These are phyloP conservation scores for Tylopilus balloui DNA, from an alignment of 768 basidiomycete species.

Conservation along the genomic window DNA sequence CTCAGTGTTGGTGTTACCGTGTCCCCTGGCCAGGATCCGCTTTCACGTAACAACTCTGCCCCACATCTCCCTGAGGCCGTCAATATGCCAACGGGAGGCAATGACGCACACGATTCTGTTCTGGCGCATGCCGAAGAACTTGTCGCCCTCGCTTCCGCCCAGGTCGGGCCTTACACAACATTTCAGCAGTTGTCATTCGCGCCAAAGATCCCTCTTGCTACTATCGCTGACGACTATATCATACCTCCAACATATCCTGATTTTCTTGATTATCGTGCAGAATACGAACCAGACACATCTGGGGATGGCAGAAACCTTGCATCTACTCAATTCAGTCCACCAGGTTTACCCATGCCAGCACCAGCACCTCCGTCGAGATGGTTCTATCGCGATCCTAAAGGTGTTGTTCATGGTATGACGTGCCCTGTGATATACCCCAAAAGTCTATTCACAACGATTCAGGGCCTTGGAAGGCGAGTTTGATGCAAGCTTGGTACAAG, in stretches of 20 bases:
- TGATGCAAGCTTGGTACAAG: constrained; percentile 89
- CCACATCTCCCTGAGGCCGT: constrained; percentile 24
- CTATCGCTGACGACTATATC: constrained; percentile 85
- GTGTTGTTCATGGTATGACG: constrained; percentile 65
- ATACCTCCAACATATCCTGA: constrained; percentile 87
- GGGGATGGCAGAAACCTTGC: constrained; percentile 45
- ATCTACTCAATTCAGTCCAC: constrained; percentile 70
- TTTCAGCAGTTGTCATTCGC: constrained; percentile 88
- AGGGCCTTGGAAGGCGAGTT: constrained; percentile 85
- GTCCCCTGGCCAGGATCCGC: constrained; percentile 36
- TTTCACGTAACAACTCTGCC: constrained; percentile 27
- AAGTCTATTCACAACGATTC: constrained; percentile 9
- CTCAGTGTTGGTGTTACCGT: constrained; percentile 62
- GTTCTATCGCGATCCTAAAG: constrained; percentile 83
- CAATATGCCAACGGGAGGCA: constrained; percentile 29
- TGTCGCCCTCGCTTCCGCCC: constrained; percentile 59
- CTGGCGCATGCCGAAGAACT: constrained; percentile 60
- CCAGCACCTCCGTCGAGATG: constrained; percentile 67
- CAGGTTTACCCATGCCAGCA: constrained; percentile 71
- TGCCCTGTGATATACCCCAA: neutral
- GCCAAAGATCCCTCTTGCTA: constrained; percentile 81
- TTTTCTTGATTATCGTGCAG: constrained; percentile 65
- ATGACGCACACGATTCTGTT: constrained; percentile 30
- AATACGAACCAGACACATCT: constrained; percentile 54
- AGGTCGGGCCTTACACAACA: constrained; percentile 82